Evolutionary conservation across 139 green algal species (phyloP), one percentile per base, ranked within the genome.

Genomic region (Deuterostichococcus epilithicus): DNA sequence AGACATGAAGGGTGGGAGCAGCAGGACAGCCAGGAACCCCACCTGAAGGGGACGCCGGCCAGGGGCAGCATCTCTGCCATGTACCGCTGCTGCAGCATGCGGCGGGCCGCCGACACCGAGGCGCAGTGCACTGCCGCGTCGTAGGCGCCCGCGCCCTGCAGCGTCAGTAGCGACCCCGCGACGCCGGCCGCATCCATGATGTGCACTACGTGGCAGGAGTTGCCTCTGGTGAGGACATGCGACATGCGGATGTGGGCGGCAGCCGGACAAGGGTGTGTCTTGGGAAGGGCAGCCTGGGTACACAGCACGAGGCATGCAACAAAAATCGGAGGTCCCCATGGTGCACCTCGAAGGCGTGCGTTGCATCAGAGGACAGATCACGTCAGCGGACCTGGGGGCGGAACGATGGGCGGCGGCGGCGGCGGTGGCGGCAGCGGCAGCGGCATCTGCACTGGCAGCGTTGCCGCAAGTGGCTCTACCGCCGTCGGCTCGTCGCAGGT

Each of bases 71-170:
- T 28, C 8, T 63, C 52, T 25, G 52, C 26, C 52, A 63, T 25
- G 52, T 63, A 63, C 10, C 52, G 52, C 28, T 83, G 78, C 70
- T 77, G 71, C 66, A 70, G 35, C 25, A 90, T 85, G 71, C 92
- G 88, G 13, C 92, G 87, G 2, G 92, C 92, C 35, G 92, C 92
- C 13, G 90, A 94, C 4, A 97, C 86, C 1, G 87, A 92, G 13
- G 92, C 92, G 72, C 92, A 97, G 85, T 97, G 90, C 60, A 97
- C 92, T 2, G 92, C 92, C 15, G 92, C 92, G 72, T 97, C 92
- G 78, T 97, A 97, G 0, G 92, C 91, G 15, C 92, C 92, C 20
- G 92, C 78, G 22, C 92, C 92, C 72, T 94, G 89, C 38, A 97
- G 85, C 10, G 92, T 97, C 34, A 97, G 86, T 65, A 96, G 81